Evolutionary conservation across 1,284 basidiomycete genomes (phyloP), one percentile per base, ranked within the genome.

Genomic region (Trametes versicolor): DNA sequence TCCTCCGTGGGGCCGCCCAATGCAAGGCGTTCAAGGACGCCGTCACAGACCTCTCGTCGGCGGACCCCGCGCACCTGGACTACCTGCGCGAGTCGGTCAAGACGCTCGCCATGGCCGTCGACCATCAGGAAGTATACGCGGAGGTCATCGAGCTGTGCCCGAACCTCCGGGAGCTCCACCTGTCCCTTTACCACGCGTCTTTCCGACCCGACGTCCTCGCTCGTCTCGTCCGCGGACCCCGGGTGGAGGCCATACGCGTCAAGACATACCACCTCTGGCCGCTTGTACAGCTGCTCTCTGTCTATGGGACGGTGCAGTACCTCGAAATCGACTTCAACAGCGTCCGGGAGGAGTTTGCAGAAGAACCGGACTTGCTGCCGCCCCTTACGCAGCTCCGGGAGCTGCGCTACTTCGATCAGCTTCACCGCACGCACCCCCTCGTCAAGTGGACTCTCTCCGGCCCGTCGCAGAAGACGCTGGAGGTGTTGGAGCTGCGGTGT

Each of bases 11-110:
- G 15, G 55, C 61, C 1, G 29, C 43, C 21, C 61, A 63, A 17
- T 63, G 61, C 50, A 57, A 58, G 49, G 39, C 49, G 2, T 49
- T 53, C 60, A 62, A 51, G 60, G 48, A 55, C 8, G 49, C 55
- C 25, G n/a, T 51, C 23, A 59, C 25, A 8, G 17, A 13, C 17
- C 41, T 43, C 17, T 43, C 41, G 23, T 41, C 50, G 29, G 37
- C 48, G 4, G 39, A 55, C 37, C 21, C 23, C 12, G 23, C 37
- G 15, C 53, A 43, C 15, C 17, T 43, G 29, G 23, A 23, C 53
- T 55, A 23, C 39, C 25, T 55, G 8, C 53, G 53, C 15, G 53
- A 27, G n/a, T 55, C 37, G 0, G 53, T 55, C 23, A 37, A 36
- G 17, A 43, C 39, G 7, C 37, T 55, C 53, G 23, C 53, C 7